Base-by-base conservation (phyloP, 306 rosid genomes). In the Quercus aquifolioides region DNA sequence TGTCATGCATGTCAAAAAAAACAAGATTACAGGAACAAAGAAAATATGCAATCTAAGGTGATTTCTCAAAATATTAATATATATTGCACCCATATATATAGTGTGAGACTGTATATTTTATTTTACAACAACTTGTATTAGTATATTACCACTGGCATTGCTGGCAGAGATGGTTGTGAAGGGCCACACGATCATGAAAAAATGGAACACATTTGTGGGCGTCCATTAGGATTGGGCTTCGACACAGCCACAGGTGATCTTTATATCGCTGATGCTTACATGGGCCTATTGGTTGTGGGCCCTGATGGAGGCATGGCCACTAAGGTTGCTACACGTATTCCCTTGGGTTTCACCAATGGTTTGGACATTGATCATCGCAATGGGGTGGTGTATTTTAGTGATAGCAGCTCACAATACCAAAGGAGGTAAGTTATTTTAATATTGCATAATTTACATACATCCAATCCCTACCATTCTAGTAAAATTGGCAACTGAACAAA, bases 201-300 rank as follows among this genome's bases (percentile, higher is more conserved):
- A 54, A 81, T 72, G 35, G 98, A 93, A 79, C 91, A 90, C 82
- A 65, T 78, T 0, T 91, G 98, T 57, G 98, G 98, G 69, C 88
- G 98, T 9, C 93, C 98, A 65, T 90, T 93, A 5, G 98, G 98
- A 1, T 21, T 91, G 57, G 59, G 84, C 73, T 93, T 91, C 83
- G 65, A 78, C 79, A 28, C 9, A 5, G 72, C 71, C n/a, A 67
- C 52, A 0, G 90, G 90, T 35, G 83, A 87, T 23, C 88, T 93
- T 28, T 93, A 90, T 69, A 76, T 93, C 56, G 94, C 94, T 1
- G 98, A 93, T 62, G 92, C 98, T n/a, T 93, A 91, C 65, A 82
- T 80, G 81, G 98, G 98, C 41, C 76, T 94, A 25, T 82, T 89
- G 19, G 54, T 81, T 12, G 92, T 94, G 28, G 94, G 88, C 28